Percentiles rank a stretch among this genome's conserved stretches.
These are phyloP conservation scores for Rutidosis leptorrhynchoides DNA, from an alignment of 129 eudicot genomes.

Conservation along the genomic window DNA sequence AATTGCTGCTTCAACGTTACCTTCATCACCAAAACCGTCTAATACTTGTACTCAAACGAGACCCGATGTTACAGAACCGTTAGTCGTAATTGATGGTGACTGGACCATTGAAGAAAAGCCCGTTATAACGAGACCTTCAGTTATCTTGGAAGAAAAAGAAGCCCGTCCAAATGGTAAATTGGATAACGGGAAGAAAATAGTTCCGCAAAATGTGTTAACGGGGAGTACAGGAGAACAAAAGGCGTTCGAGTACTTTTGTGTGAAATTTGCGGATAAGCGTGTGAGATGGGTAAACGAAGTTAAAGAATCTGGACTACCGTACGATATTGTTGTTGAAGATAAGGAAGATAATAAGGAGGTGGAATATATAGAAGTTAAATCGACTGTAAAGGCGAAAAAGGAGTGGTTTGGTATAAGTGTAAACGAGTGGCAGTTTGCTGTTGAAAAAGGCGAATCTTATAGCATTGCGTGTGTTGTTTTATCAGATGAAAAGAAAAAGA, in stretches of 20 bases:
- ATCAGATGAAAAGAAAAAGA: slow-evolving; percentile 30
- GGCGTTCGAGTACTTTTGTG: slow-evolving; percentile 38
- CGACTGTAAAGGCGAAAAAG: slow-evolving; percentile 45
- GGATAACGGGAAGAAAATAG: slow-evolving; percentile 21
- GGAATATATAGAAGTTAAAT: slow-evolving; percentile 76
- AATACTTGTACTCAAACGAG: too few relatives aligned
- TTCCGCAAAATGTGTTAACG: slow-evolving; percentile 22
- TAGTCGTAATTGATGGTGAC: slow-evolving; percentile 1
- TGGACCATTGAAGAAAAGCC: too few relatives aligned
- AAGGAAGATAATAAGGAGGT: slow-evolving; percentile 22
- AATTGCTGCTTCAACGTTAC: too few relatives aligned
- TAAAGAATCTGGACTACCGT: slow-evolving; percentile 66
- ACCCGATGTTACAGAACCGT: not conserved
- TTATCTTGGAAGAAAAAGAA: not conserved
- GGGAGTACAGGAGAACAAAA: slow-evolving; percentile 61
- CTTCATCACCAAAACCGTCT: too few relatives aligned
- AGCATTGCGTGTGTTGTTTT: slow-evolving; percentile 65
- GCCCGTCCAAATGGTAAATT: not conserved
- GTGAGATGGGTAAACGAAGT: slow-evolving; percentile 67
- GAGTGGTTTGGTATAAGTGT: slow-evolving; percentile 57
- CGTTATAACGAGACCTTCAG: too few relatives aligned
- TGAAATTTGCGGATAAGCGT: slow-evolving; percentile 24
- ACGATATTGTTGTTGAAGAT: slow-evolving; percentile 48
- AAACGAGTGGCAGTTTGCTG: slow-evolving; percentile 70
- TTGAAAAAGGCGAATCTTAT: slow-evolving; percentile 60